These are phyloP conservation scores for Tulasnella sp. DNA, from an alignment of 768 basidiomycete species.

Conservation along the genomic window DNA sequence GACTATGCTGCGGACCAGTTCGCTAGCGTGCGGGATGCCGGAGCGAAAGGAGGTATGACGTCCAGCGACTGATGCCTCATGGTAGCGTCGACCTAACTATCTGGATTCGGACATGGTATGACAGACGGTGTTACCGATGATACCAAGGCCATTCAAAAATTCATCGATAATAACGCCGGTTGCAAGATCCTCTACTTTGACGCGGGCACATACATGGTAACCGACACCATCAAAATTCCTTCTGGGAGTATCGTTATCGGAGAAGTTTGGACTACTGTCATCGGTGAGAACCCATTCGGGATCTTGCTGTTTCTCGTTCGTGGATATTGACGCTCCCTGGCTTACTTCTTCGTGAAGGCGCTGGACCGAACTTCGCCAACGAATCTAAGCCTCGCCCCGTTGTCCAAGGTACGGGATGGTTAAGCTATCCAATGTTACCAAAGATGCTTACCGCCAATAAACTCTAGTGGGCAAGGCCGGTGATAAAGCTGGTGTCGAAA, in stretches of 20 bases:
- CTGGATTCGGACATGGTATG: no score
- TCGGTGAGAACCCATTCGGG: conserved; percentile 33
- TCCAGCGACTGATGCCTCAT: no score
- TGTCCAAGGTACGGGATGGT: conserved; percentile 29
- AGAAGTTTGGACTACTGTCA: conserved; percentile 53
- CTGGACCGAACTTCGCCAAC: conserved; percentile 42
- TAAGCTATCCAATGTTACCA: no score
- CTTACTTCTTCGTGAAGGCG: conserved; percentile 16
- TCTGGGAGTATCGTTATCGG: conserved; percentile 52
- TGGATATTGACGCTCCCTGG: neutral
- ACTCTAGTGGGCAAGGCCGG: conserved; percentile 26
- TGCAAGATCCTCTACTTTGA: conserved; percentile 81
- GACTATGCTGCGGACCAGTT: conserved; percentile 55
- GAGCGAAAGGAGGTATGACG: conserved; percentile 47
- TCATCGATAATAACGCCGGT: conserved; percentile 56
- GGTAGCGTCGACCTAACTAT: no score
- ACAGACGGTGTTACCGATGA: conserved; percentile 69
- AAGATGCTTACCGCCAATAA: no score
- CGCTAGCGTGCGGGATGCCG: conserved; percentile 60
- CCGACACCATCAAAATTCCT: conserved; percentile 49
- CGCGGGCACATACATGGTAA: conserved; percentile 53
- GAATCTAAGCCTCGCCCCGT: conserved; percentile 40
- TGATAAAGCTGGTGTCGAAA: conserved; percentile 48
- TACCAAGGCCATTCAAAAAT: conserved; percentile 53
- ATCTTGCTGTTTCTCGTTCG: neutral